Evolutionary conservation across 2,329 filamentous ascomycete species (phyloP), one percentile per base, ranked within the genome.

Genomic region (Calonectria hawksworthii): DNA sequence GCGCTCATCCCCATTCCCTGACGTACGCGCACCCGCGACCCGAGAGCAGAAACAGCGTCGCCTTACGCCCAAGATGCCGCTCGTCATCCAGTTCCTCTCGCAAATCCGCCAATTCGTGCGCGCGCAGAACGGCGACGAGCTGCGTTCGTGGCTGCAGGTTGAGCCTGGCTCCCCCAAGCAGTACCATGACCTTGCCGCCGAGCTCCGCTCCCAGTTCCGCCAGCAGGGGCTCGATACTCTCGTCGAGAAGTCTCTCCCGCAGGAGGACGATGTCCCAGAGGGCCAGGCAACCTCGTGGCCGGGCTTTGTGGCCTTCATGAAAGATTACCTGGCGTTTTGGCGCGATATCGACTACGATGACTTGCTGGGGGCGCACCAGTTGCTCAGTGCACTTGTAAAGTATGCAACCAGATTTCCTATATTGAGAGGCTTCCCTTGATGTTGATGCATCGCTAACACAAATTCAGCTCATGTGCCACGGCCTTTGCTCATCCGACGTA

Each of bases 261-360:
- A 93, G 74, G 91, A 93, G 10, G 90, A 93, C 68, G 90, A 94
- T 52, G 89, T 92, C 2, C 87, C 89, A 0, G 92, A 94, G 67
- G 93, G 92, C 1, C 89, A 91, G 76, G 92, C 90, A 52, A 90
- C 93, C 10, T 89, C 90, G 0, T 98, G 95, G 95, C 91, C 92
- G 0, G 92, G 94, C 1, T 95, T 98, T 83, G 88, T 94, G 65
- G 90, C 92, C 3, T 98, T 98, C 82, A 91, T 98, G 84, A 94
- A 92, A 80, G 92, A 95, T 65, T 98, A 98, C 81, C 88, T 98
- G 77, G 88, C 90, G 56, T 98, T 96, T 80, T 92, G 96, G 88
- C 89, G 96, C 71, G 95, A 98, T 81, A 93, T 96, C 38, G 90
- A 98, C 80, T 92, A 94, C 65, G 91, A 93, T 16, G 93, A 98